Evolutionary conservation across 345 rosid genomes (phyloP), one percentile per base, ranked within the genome.

Genomic region (Gossypioides kirkii): DNA sequence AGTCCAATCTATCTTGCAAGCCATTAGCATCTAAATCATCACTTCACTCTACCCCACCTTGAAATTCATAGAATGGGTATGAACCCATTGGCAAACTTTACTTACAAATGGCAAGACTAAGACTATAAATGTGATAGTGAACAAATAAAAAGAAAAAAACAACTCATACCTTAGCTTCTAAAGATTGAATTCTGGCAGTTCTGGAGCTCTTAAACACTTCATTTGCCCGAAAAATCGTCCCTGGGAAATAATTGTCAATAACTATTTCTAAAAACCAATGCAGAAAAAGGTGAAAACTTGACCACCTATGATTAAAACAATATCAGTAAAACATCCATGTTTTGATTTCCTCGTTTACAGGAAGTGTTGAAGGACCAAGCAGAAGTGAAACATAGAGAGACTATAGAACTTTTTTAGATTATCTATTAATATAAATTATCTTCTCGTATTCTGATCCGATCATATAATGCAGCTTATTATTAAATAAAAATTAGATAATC

Each of bases 141-240:
- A 16, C 7, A 50, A 50, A 50, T 14, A 7, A 50, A 69, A 17
- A 53, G 78, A 60, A 17, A 23, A 56, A 17, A 56, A 56, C 0
- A 18, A 4, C 61, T 58, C 84, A 77, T 61, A 95, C 97, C 92
- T 88, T 87, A 42, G 82, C 82, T 72, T 87, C 86, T 49, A 88
- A 86, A 61, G 88, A 84, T 77, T 78, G 87, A 81, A 82, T 74
- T 80, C 82, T 89, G 61, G 78, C 78, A 76, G 54, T 54, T 74
- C 54, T 81, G 28, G 88, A 68, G 78, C 52, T 83, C 64, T 76
- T 78, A 79, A 88, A 80, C 72, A 77, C 79, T 75, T 79, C 77
- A 69, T 71, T 85, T 46, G 79, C 80, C 74, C 80, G 73, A 74
- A 80, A 60, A 83, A 77, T 77, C 79, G 75, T 82, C 72, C 82